A percentile compares a stretch with the other conserved stretches of the same genome.
These are phyloP conservation scores for Alternaria burnsii DNA, from an alignment of 2,329 filamentous ascomycete genomes.

Conservation along the genomic window DNA sequence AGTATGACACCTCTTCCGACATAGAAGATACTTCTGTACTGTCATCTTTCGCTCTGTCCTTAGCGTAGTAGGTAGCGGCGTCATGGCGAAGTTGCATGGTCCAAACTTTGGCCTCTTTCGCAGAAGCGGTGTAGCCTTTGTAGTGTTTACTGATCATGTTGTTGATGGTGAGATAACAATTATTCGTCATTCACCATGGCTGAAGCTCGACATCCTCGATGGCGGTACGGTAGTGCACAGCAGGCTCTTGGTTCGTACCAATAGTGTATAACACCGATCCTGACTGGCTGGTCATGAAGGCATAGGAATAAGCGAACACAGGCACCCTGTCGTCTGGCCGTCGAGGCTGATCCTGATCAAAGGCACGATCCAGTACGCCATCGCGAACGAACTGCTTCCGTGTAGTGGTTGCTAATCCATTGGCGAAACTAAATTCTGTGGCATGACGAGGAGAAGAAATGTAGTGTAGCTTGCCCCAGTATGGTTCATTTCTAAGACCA, in stretches of 20 bases:
- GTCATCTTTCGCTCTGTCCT: not conserved
- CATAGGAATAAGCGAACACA: not conserved
- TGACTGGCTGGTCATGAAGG: not conserved
- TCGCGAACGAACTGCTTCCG: not conserved
- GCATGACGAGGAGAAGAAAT: not conserved
- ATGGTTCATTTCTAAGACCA: not conserved
- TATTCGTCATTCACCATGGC: not conserved
- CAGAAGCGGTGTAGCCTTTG: not conserved
- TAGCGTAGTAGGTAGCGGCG: not conserved
- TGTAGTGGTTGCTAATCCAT: not conserved
- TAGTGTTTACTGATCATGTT: constrained; percentile 2
- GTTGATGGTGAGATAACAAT: not conserved
- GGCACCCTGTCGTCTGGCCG: not conserved
- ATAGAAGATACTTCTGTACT: not conserved
- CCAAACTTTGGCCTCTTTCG: not conserved
- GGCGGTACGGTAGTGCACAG: not conserved
- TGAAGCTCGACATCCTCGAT: not conserved
- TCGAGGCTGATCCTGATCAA: not conserved
- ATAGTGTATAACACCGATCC: not conserved
- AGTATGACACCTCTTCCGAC: not conserved
- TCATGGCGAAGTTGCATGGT: not conserved
- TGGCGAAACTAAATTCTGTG: not conserved
- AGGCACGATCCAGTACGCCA: not conserved
- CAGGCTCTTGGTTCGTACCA: not conserved
- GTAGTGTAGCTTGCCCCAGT: not conserved